Evolutionary conservation across 257 asterid genomes (phyloP).

Genomic region (Eustoma russellianum): DNA sequence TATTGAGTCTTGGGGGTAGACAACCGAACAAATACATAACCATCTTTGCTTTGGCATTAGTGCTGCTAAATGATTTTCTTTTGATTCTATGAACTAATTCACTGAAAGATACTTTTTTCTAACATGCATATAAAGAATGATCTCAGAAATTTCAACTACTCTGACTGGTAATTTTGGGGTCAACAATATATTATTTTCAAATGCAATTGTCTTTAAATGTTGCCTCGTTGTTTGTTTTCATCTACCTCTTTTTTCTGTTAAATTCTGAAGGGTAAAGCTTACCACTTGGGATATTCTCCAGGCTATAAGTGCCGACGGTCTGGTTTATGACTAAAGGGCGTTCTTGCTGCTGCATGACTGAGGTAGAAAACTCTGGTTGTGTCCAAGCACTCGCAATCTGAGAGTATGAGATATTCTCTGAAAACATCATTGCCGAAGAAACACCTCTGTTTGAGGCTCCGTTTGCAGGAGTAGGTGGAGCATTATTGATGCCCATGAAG

Average conservation of each 20-base stretch:
- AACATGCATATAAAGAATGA: background rate
- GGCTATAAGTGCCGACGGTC: slow-evolving; percentile 24
- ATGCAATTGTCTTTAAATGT: background rate
- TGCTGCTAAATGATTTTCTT: too few relatives aligned
- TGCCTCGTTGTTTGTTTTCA: too few relatives aligned
- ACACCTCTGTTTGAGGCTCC: slow-evolving; percentile 14
- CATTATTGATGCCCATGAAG: slow-evolving; percentile 23
- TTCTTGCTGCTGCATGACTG: slow-evolving; percentile 15
- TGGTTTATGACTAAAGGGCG: slow-evolving; percentile 15
- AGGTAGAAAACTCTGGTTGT: slow-evolving; percentile 14
- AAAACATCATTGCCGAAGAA: slow-evolving; percentile 4
- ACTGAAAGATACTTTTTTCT: background rate
- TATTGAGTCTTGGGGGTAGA: too few relatives aligned
- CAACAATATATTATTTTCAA: background rate
- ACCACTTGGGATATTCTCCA: slow-evolving; percentile 32
- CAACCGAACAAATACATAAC: too few relatives aligned
- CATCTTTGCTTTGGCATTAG: too few relatives aligned
- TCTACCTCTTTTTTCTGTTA: too few relatives aligned
- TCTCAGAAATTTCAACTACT: background rate
- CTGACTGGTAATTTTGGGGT: background rate
- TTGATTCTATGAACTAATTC: too few relatives aligned
- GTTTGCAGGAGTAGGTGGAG: slow-evolving; percentile 6
- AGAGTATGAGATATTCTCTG: slow-evolving; percentile 20
- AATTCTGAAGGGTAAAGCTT: slow-evolving; percentile 14
- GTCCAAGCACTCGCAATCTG: slow-evolving; percentile 20